phyloP scores from a whole-genome alignment of 1,284 basidiomycete genomes.

The Pyrrhoderma lamaoense region DNA sequence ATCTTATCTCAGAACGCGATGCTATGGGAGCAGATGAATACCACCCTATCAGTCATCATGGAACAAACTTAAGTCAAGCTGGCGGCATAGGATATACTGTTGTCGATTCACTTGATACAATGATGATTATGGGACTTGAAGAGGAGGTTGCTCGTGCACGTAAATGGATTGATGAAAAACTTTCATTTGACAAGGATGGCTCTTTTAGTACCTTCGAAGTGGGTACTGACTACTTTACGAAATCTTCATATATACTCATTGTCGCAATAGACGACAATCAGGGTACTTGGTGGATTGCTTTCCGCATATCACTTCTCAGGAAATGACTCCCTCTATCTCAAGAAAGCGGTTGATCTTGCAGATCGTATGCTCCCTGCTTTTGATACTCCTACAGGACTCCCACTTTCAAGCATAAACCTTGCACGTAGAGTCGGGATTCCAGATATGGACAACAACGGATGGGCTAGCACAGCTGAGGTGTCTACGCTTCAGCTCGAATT shows the following conservation, averaged over 20 bases:
- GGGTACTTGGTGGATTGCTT: conserved; percentile 76
- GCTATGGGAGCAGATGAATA: conserved; percentile 89
- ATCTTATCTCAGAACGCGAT: conserved; percentile 52
- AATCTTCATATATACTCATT: conserved; percentile 5
- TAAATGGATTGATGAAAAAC: conserved; percentile 65
- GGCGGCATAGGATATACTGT: conserved; percentile 85
- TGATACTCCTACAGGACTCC: conserved; percentile 75
- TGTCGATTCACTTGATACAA: conserved; percentile 78
- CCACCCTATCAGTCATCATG: conserved; percentile 71
- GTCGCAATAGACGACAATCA: conserved; percentile 60
- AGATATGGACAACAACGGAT: conserved; percentile 56
- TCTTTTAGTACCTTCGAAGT: conserved; percentile 92
- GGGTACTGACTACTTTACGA: conserved; percentile 22
- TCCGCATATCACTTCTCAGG: conserved; percentile 73
- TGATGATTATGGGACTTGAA: conserved; percentile 78
- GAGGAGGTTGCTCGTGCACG: conserved; percentile 76
- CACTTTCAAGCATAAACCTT: conserved; percentile 75
- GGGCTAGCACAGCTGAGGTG: conserved; percentile 80
- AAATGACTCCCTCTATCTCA: conserved; percentile 62
- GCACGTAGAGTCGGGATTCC: conserved; percentile 55
- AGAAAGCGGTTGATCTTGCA: conserved; percentile 73
- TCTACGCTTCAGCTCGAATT: conserved; percentile 85
- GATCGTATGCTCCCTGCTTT: conserved; percentile 85
- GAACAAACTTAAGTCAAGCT: conserved; percentile 65
- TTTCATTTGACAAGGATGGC: conserved; percentile 76